A percentile compares a stretch with the other conserved stretches of the same genome.
Conservation (phyloP, 2,329 filamentous ascomycete genomes). For the Alternaria angustiovoidea region DNA sequence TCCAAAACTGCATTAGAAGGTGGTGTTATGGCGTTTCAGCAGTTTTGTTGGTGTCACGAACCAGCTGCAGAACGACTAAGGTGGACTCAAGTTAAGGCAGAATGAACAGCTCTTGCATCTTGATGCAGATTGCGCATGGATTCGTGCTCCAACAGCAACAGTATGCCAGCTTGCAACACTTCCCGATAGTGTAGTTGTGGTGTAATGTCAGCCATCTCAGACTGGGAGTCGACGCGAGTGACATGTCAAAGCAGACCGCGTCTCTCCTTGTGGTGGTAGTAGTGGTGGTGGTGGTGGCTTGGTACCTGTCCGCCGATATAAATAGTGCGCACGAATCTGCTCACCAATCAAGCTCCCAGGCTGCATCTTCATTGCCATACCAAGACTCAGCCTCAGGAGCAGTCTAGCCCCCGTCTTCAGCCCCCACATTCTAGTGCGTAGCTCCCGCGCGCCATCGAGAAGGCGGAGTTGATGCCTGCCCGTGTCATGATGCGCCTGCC, state of each 20-base stretch:
- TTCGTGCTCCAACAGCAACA: background rate
- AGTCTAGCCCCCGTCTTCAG: constrained; percentile 9
- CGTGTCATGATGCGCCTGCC: constrained; percentile 4
- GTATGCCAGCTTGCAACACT: background rate
- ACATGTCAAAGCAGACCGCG: background rate
- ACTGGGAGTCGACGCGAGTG: background rate
- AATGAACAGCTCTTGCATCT: background rate
- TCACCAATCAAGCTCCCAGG: constrained; percentile 8
- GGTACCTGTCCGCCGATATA: background rate
- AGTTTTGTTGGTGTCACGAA: background rate
- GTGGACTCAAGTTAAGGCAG: background rate
- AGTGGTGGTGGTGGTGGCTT: background rate
- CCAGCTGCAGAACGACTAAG: background rate
- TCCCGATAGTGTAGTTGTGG: background rate
- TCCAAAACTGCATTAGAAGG: constrained; percentile 36
- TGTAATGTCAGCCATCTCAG: background rate
- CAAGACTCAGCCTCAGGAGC: constrained; percentile 2
- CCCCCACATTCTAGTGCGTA: constrained; percentile 9
- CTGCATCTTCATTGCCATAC: background rate
- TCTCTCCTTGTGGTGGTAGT: background rate
- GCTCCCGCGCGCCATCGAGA: constrained; percentile 6
- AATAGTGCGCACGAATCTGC: background rate
- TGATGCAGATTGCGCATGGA: background rate
- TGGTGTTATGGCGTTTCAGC: constrained; percentile 16
- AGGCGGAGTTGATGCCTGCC: constrained; percentile 2